Conservation (phyloP, 805 yeast species). For the Saccharomyces jurei region DNA sequence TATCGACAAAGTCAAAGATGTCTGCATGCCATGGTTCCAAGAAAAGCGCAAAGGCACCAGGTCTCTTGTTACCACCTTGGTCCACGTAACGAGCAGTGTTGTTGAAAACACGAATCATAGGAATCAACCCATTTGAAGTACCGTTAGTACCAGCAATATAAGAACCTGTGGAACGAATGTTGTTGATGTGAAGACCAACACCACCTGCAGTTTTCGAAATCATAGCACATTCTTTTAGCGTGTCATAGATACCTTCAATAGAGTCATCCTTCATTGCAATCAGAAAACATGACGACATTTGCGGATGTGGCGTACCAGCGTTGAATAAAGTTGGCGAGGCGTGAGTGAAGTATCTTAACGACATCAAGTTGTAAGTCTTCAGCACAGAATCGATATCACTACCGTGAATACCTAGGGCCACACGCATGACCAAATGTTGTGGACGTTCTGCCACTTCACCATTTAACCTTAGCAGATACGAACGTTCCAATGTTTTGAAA, state of each 20-base stretch:
- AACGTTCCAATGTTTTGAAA: constrained; percentile 81
- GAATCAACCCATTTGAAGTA: constrained; percentile 83
- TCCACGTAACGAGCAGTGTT: constrained; percentile 95
- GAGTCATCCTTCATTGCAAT: constrained; percentile 91
- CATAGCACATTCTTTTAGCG: constrained; percentile 79
- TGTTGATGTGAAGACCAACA: constrained; percentile 81
- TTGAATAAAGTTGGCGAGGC: constrained; percentile 94
- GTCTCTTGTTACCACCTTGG: constrained; percentile 97
- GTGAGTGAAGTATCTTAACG: constrained; percentile 79
- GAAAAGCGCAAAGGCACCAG: constrained; percentile 93
- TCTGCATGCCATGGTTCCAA: constrained; percentile 97
- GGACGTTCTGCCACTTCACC: constrained; percentile 82
- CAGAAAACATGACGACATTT: constrained; percentile 86
- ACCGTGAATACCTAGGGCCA: constrained; percentile 84
- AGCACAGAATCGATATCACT: constrained; percentile 52
- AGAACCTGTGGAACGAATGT: constrained; percentile 80
- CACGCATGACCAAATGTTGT: constrained; percentile 84
- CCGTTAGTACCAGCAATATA: constrained; percentile 91
- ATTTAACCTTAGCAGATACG: constrained; percentile 63
- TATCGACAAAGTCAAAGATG: constrained; percentile 73
- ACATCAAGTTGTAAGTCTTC: constrained; percentile 85
- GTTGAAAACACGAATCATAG: constrained; percentile 94
- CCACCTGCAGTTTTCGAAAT: constrained; percentile 96
- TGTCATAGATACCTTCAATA: constrained; percentile 88
- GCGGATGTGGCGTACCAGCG: constrained; percentile 81